phyloP scores from a whole-genome alignment of 768 basidiomycete genomes.

The Mycena galericulata region DNA sequence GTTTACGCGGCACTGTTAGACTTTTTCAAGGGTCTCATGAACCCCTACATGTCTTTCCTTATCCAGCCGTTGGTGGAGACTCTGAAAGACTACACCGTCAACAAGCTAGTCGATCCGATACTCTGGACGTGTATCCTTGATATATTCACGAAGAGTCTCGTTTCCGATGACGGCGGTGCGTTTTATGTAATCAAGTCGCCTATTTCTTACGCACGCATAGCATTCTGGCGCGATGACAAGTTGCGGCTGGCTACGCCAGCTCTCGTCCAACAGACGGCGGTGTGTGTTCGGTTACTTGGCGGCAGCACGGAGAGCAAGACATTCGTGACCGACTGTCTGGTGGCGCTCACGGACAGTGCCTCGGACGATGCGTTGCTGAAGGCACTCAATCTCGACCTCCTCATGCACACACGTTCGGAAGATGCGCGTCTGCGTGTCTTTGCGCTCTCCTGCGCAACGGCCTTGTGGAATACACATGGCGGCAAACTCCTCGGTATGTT shows the following conservation, averaged over 20 bases:
- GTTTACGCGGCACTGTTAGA: conserved; percentile 80
- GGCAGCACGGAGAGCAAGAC: conserved; percentile 51
- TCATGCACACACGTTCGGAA: conserved; percentile 93
- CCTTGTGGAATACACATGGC: conserved; percentile 84
- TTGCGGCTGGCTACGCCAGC: conserved; percentile 69
- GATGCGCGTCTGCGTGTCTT: conserved; percentile 74
- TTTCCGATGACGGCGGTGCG: conserved; percentile 85
- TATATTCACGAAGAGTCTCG: conserved; percentile 76
- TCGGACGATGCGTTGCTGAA: conserved; percentile 78
- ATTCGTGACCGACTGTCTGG: conserved; percentile 63
- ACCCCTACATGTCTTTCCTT: conserved; percentile 88
- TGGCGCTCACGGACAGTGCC: conserved; percentile 64
- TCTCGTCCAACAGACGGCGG: conserved; percentile 74
- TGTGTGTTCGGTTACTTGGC: conserved; percentile 51
- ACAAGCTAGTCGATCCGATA: conserved; percentile 46
- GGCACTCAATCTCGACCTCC: conserved; percentile 80
- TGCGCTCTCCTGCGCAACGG: conserved; percentile 74
- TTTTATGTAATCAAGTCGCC: conserved; percentile 23
- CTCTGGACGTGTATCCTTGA: conserved; percentile 76
- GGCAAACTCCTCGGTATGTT: conserved; percentile 75
- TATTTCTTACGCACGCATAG: conserved; percentile 51
- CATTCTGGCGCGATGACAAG: conserved; percentile 92
- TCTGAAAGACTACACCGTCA: conserved; percentile 62
- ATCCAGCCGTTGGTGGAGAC: conserved; percentile 74
- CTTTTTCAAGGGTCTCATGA: conserved; percentile 77